phyloP scores from a whole-genome alignment of 2,329 filamentous ascomycete species.

The Sclerotinia borealis region DNA sequence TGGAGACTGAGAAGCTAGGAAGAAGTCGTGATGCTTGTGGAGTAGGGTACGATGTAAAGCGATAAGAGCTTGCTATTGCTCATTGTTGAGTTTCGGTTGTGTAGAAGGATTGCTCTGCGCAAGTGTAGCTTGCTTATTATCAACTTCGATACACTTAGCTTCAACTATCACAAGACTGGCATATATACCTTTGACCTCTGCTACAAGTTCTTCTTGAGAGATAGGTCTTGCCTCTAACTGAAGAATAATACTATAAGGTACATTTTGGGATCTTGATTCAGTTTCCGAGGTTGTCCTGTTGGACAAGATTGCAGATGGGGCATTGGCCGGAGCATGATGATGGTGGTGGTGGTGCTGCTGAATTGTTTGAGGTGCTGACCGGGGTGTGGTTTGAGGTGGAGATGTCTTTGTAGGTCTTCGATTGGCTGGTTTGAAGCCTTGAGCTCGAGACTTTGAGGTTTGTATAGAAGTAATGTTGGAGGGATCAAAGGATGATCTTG shows the following conservation, averaged over 20 bases:
- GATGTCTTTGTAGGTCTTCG: conserved; percentile 12
- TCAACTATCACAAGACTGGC: conserved; percentile 77
- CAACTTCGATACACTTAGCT: conserved; percentile 82
- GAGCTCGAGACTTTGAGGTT: conserved; percentile 18
- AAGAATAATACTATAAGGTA: conserved; percentile 40
- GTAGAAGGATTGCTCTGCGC: conserved; percentile 42
- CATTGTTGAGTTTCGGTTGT: conserved; percentile 45
- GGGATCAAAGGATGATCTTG: too few relatives aligned
- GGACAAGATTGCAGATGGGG: neutral
- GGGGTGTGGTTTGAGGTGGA: conserved; percentile 6
- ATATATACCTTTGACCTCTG: too few relatives aligned
- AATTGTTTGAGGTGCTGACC: neutral
- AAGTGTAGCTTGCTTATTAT: conserved; percentile 51
- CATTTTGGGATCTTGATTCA: conserved; percentile 50
- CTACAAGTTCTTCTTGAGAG: conserved; percentile 27
- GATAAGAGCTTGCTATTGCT: conserved; percentile 81
- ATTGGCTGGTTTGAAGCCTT: conserved; percentile 15
- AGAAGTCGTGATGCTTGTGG: conserved; percentile 80
- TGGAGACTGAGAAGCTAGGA: conserved; percentile 81
- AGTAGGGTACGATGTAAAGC: conserved; percentile 73
- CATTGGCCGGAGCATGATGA: neutral
- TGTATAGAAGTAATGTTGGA: conserved; percentile 27
- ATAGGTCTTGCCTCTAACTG: conserved; percentile 44
- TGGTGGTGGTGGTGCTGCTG: neutral
- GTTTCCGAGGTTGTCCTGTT: neutral